phyloP scores from a whole-genome alignment of 768 basidiomycete genomes.

The Ramaria sp. region DNA sequence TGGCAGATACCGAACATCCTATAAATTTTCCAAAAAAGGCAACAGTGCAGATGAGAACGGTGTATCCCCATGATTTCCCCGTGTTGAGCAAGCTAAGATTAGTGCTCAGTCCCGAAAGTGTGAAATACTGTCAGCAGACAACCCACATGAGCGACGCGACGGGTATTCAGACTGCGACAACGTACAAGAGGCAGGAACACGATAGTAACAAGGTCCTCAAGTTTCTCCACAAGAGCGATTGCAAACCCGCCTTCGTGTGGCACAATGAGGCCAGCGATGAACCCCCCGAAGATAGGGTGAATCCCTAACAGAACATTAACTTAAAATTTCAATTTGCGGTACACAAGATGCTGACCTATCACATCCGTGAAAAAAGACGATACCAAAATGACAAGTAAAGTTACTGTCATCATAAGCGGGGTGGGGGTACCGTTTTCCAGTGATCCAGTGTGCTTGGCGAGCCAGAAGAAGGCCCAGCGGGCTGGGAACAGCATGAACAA shows the following conservation, averaged over 20 bases:
- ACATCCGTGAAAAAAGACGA: constrained; percentile 82
- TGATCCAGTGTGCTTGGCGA: constrained; percentile 56
- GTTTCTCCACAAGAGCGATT: constrained; percentile 69
- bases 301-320: constrained; percentile 13
- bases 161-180: not conserved
- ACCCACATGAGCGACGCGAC: not conserved
- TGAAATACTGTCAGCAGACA: constrained; percentile 48
- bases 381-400: constrained; percentile 58
- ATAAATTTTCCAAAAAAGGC: constrained; percentile 76
- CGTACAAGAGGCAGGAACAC: constrained; percentile 68
- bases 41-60: constrained; percentile 58
- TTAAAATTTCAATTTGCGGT: not conserved
- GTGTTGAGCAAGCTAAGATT: constrained; percentile 68
- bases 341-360: constrained; percentile 64
- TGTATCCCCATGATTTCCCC: constrained; percentile 76
- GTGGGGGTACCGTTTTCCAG: constrained; percentile 66
- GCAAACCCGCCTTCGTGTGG: constrained; percentile 77
- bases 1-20: constrained; percentile 53
- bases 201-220: constrained; percentile 79
- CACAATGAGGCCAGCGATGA: constrained; percentile 72
- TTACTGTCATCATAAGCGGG: constrained; percentile 66
- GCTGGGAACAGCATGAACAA: constrained; percentile 58
- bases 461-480: constrained; percentile 53
- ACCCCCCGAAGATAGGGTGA: constrained; percentile 42
- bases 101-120: constrained; percentile 67